Percentiles rank a stretch among this genome's conserved stretches.
These are phyloP conservation scores for Fagopyrum esculentum DNA, from an alignment of 148 eudicot species.

Conservation along the genomic window DNA sequence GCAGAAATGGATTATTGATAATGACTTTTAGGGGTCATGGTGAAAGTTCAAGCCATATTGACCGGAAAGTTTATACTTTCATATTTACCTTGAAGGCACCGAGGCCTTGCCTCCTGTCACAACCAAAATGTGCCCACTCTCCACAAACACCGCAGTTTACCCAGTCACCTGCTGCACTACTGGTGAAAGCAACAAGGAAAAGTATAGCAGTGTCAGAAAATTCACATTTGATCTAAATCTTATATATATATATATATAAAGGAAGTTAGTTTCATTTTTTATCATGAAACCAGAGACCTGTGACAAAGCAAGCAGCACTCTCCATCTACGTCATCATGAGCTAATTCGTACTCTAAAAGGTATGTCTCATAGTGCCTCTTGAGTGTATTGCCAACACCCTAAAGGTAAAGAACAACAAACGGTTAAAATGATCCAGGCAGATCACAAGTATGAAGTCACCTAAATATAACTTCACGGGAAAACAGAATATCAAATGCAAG, in stretches of 20 bases:
- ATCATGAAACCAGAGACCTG: conserved; percentile 39
- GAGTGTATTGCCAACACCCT: conserved; percentile 98
- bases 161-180: conserved; percentile 99
- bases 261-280: neutral
- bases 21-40: neutral
- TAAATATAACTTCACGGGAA: neutral
- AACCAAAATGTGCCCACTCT: conserved; percentile 99
- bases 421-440: neutral
- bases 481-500: neutral
- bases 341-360: conserved; percentile 89
- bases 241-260: neutral
- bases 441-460: neutral
- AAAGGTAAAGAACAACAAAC: neutral
- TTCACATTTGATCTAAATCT: neutral
- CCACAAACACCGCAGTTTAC: conserved; percentile 96
- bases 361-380: conserved; percentile 96
- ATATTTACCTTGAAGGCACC: conserved; percentile 85
- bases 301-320: conserved; percentile 95
- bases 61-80: neutral
- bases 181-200: conserved; percentile 24
- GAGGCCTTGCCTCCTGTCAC: conserved; percentile 92
- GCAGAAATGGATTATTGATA: neutral
- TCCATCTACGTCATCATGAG: conserved; percentile 96
- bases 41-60: neutral
- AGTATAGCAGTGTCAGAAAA: conserved; percentile 1